Percentiles rank a stretch among this genome's conserved stretches.
Evolutionary conservation across 345 rosid genomes (phyloP).

Genomic region (Noccaea bulbosa): DNA sequence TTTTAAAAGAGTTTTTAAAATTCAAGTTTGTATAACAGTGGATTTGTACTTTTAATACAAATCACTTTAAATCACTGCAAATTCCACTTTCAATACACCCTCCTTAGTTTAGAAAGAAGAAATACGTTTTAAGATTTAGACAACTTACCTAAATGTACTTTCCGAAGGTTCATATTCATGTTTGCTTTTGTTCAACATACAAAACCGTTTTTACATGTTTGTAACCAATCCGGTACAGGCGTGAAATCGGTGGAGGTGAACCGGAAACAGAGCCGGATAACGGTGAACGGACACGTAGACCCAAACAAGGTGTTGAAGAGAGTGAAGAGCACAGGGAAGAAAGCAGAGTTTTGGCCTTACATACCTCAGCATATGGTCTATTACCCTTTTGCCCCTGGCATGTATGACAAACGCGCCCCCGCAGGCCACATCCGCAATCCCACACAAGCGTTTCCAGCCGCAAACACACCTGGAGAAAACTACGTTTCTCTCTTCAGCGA

Average conservation of each 20-base stretch:
- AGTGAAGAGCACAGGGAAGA: slow-evolving; percentile 55
- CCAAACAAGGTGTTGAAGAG: slow-evolving; percentile 59
- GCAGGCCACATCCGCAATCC: slow-evolving; percentile 54
- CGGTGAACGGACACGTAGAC: slow-evolving; percentile 56
- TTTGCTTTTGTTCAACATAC: slow-evolving; percentile 13
- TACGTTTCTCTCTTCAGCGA: slow-evolving; percentile 51
- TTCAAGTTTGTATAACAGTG: too few species aligned
- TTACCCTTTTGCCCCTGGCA: slow-evolving; percentile 57
- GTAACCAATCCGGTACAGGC: slow-evolving; percentile 41
- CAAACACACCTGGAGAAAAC: slow-evolving; percentile 49
- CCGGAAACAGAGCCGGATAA: slow-evolving; percentile 54
- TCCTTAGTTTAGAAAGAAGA: not conserved
- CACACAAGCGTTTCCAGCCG: slow-evolving; percentile 48
- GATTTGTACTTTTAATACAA: too few species aligned
- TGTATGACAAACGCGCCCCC: slow-evolving; percentile 62
- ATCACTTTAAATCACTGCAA: too few species aligned
- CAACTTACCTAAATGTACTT: not conserved
- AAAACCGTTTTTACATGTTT: not conserved
- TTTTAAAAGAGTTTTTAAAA: too few species aligned
- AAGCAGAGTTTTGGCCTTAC: slow-evolving; percentile 64
- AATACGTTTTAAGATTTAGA: not conserved
- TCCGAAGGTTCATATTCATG: not conserved
- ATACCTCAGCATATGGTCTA: slow-evolving; percentile 57
- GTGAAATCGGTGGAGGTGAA: slow-evolving; percentile 54
- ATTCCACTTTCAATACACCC: too few species aligned